A percentile compares a stretch with the other conserved stretches of the same genome.
Evolutionary conservation across 202 grass and related monocot genomes (phyloP).

Genomic region (Hordeum pubiflorum): DNA sequence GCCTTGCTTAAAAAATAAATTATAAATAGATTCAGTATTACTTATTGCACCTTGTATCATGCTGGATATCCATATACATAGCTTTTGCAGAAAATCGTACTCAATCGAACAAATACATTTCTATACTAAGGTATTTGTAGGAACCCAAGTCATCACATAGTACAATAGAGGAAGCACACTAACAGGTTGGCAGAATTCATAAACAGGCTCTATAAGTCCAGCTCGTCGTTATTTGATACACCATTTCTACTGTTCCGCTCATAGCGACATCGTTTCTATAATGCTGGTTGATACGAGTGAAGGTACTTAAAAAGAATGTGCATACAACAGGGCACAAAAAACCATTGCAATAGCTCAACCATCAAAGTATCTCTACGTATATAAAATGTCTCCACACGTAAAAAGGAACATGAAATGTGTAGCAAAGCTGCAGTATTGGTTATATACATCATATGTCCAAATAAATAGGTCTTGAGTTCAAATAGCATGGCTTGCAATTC

Average conservation of each 20-base stretch:
- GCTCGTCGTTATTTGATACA: background rate
- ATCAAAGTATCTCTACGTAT: background rate
- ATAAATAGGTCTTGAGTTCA: background rate
- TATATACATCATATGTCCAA: background rate
- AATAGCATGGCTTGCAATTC: background rate
- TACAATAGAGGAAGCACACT: background rate
- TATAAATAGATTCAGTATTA: background rate
- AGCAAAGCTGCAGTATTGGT: background rate
- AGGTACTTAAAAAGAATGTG: background rate
- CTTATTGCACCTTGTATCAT: background rate
- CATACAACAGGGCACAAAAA: background rate
- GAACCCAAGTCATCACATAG: background rate
- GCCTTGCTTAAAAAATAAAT: background rate
- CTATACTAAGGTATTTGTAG: background rate
- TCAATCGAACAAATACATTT: background rate
- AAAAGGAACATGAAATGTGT: background rate
- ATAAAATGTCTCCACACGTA: background rate
- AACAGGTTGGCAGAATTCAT: background rate
- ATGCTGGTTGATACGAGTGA: background rate
- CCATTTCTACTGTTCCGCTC: background rate
- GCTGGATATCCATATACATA: background rate
- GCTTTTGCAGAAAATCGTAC: background rate
- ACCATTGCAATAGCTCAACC: background rate
- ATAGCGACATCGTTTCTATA: background rate
- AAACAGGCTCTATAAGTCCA: background rate